Conservation (phyloP, 257 asterid genomes). For the Salvia hispanica region DNA sequence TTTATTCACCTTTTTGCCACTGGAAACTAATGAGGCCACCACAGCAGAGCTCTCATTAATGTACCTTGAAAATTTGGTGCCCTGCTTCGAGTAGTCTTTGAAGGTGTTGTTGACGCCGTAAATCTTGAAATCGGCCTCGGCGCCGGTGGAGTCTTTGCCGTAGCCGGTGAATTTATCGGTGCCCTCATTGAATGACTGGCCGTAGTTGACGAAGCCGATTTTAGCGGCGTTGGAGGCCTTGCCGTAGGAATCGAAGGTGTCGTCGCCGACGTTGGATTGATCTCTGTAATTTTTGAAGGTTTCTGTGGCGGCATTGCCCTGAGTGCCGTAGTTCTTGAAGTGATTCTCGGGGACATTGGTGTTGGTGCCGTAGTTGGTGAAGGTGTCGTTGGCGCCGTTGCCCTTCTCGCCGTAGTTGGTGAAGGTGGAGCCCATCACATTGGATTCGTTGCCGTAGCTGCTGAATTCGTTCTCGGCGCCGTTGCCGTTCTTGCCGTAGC, state of each 20-base stretch:
- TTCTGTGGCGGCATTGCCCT: constrained; percentile 57
- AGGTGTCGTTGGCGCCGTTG: constrained; percentile 46
- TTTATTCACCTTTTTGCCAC: constrained; percentile 43
- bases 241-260: constrained; percentile 58
- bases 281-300: constrained; percentile 68
- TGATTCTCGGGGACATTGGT: no score
- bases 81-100: constrained; percentile 50
- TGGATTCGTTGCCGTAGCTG: constrained; percentile 49
- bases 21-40: constrained; percentile 25
- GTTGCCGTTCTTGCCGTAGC: constrained; percentile 68
- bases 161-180: constrained; percentile 57
- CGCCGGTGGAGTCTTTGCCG: constrained; percentile 54
- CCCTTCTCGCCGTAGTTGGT: constrained; percentile 54
- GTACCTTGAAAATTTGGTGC: constrained; percentile 52
- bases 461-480: constrained; percentile 53
- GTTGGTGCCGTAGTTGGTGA: no score
- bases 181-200: constrained; percentile 57
- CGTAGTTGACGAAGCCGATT: constrained; percentile 47
- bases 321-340: no score
- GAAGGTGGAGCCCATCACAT: constrained; percentile 59
- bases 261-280: constrained; percentile 62
- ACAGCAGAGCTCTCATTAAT: constrained; percentile 36
- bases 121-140: constrained; percentile 43
- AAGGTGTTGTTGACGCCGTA: constrained; percentile 64
- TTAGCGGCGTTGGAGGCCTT: constrained; percentile 51